A percentile compares a stretch with the other conserved stretches of the same genome.
Conservation (phyloP, 2,329 filamentous ascomycete genomes). For the Cryphonectria radicalis region DNA sequence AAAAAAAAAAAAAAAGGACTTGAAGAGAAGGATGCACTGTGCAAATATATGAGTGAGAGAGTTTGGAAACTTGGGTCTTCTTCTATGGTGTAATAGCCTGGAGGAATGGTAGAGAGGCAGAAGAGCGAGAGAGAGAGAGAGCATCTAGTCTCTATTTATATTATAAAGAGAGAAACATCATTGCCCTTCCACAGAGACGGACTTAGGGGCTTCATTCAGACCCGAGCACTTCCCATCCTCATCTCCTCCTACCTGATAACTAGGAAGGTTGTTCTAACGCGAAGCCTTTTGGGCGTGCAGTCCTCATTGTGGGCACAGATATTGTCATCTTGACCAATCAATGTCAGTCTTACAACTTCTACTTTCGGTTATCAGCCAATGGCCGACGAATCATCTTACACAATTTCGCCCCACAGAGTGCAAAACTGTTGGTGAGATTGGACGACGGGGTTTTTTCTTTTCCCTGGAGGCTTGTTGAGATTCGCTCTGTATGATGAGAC, state of each 20-base stretch:
- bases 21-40: background rate
- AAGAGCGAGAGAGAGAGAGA: too few relatives aligned
- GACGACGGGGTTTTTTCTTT: too few relatives aligned
- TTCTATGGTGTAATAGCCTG: too few relatives aligned
- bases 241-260: background rate
- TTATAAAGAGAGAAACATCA: too few relatives aligned
- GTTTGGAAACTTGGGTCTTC: too few relatives aligned
- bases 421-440: background rate
- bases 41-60: too few relatives aligned
- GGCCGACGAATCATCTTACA: conserved; percentile 16
- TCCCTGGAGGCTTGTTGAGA: background rate
- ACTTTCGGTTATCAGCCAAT: background rate
- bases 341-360: background rate
- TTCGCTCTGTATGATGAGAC: background rate
- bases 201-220: background rate
- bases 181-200: background rate
- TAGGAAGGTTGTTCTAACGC: too few relatives aligned
- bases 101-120: too few relatives aligned
- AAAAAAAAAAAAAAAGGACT: background rate
- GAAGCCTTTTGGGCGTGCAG: too few relatives aligned
- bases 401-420: conserved; percentile 7
- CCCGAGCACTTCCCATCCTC: background rate
- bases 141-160: too few relatives aligned
- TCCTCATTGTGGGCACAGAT: background rate
- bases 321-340: background rate